Evolutionary conservation across 306 rosid species (phyloP).

Genomic region (Quercus engelmannii): DNA sequence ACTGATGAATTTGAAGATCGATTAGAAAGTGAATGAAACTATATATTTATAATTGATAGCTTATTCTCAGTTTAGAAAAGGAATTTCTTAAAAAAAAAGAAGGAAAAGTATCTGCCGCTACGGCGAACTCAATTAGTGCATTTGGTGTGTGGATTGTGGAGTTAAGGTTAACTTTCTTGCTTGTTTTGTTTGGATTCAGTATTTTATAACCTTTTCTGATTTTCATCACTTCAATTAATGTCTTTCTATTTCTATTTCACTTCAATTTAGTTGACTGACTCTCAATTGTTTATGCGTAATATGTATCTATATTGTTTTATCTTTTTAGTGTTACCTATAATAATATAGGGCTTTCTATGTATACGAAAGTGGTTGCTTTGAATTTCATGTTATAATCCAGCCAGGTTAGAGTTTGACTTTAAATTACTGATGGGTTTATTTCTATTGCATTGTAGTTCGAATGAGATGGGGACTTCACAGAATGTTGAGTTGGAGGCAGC

Average conservation of each 20-base stretch:
- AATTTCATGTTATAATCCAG: conserved; percentile 1
- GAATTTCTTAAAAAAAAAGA: neutral
- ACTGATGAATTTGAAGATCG: neutral
- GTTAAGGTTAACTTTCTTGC: neutral
- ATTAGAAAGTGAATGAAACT: neutral
- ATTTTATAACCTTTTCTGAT: neutral
- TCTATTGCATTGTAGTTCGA: conserved; percentile 37
- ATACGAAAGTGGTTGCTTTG: neutral
- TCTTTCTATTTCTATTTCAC: neutral
- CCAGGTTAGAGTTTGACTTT: conserved; percentile 1
- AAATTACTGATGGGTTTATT: neutral
- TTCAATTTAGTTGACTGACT: neutral
- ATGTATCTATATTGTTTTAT: neutral
- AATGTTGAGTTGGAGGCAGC: conserved; percentile 99
- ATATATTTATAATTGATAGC: neutral
- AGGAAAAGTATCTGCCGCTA: neutral
- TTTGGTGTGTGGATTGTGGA: neutral
- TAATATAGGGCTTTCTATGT: neutral
- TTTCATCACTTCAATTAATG: conserved; percentile 2
- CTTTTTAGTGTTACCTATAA: neutral
- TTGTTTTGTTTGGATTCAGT: neutral
- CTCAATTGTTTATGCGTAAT: neutral
- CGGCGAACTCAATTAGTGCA: neutral
- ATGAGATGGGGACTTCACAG: conserved; percentile 74
- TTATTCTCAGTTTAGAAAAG: neutral